Evolutionary conservation across 2,329 filamentous ascomycete species (phyloP).

Genomic region (Aschersonia sp.): DNA sequence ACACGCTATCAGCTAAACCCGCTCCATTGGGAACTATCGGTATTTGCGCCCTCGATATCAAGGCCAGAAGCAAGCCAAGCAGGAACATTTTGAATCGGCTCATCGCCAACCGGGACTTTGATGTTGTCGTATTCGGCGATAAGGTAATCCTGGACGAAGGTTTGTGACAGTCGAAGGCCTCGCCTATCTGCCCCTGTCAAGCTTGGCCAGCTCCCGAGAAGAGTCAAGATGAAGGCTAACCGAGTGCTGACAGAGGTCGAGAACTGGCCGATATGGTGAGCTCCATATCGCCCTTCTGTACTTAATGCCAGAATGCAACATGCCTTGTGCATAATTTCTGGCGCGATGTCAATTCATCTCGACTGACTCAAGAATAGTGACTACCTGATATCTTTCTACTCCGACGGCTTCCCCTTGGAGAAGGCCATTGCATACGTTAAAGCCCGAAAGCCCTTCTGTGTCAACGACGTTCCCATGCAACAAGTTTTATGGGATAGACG

Average conservation of each 20-base stretch:
- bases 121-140: slow-evolving; percentile 95
- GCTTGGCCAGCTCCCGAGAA: too few species aligned
- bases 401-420: slow-evolving; percentile 88
- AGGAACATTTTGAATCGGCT: slow-evolving; percentile 89
- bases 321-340: too few species aligned
- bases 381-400: slow-evolving; percentile 96
- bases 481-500: slow-evolving; percentile 92
- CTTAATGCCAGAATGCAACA: background rate
- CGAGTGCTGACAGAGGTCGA: slow-evolving; percentile 48
- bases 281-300: slow-evolving; percentile 4
- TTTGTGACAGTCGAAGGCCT: slow-evolving; percentile 9
- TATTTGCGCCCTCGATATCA: slow-evolving; percentile 88
- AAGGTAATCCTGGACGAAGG: slow-evolving; percentile 95
- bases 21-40: slow-evolving; percentile 60
- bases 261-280: slow-evolving; percentile 82
- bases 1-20: slow-evolving; percentile 31
- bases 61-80: slow-evolving; percentile 92
- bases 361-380: slow-evolving; percentile 34
- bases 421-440: slow-evolving; percentile 95
- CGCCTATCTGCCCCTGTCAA: too few species aligned
- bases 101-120: slow-evolving; percentile 82
- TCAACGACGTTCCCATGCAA: slow-evolving; percentile 96
- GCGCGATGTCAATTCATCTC: slow-evolving; percentile 6
- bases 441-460: slow-evolving; percentile 86
- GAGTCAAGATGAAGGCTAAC: too few species aligned